Percentiles rank a stretch among this genome's conserved stretches.
phyloP scores from a whole-genome alignment of 441 rosid genomes.

The Theobroma grandiflorum region DNA sequence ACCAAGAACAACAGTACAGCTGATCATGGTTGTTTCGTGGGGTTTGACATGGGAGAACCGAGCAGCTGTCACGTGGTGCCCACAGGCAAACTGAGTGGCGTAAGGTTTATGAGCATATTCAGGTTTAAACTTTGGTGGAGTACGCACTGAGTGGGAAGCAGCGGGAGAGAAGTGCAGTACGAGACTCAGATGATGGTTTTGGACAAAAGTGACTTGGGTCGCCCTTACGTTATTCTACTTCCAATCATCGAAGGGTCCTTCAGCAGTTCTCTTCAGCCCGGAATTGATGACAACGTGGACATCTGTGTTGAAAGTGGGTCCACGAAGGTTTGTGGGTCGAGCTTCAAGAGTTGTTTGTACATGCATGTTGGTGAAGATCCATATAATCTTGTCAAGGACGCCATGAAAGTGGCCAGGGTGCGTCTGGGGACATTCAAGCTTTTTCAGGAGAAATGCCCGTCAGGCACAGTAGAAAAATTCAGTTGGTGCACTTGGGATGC shows the following conservation, averaged over 20 bases:
- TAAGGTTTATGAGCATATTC: constrained; percentile 47
- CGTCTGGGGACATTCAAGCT: constrained; percentile 77
- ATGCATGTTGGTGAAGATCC: constrained; percentile 76
- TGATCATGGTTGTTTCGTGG: constrained; percentile 38
- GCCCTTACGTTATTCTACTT: constrained; percentile 75
- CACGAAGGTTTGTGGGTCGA: constrained; percentile 51
- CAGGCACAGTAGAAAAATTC: constrained; percentile 78
- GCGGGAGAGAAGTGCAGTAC: constrained; percentile 40
- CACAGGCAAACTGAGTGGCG: constrained; percentile 35
- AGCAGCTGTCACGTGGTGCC: constrained; percentile 35
- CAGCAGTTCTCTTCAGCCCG: constrained; percentile 65
- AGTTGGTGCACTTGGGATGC: constrained; percentile 99
- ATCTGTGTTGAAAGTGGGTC: constrained; percentile 86
- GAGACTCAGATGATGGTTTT: constrained; percentile 46
- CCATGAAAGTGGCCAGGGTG: constrained; percentile 61
- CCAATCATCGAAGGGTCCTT: constrained; percentile 78
- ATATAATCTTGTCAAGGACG: constrained; percentile 66
- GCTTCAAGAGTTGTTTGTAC: constrained; percentile 58
- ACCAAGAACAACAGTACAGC: background rate
- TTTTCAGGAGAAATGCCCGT: constrained; percentile 70
- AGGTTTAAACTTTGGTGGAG: constrained; percentile 53
- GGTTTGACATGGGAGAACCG: constrained; percentile 29
- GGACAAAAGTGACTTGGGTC: constrained; percentile 43
- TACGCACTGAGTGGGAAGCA: constrained; percentile 44
- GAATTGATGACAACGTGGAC: constrained; percentile 66